Evolutionary conservation across 805 yeast genomes (phyloP).

Genomic region (Cyberlindnera amylophila): DNA sequence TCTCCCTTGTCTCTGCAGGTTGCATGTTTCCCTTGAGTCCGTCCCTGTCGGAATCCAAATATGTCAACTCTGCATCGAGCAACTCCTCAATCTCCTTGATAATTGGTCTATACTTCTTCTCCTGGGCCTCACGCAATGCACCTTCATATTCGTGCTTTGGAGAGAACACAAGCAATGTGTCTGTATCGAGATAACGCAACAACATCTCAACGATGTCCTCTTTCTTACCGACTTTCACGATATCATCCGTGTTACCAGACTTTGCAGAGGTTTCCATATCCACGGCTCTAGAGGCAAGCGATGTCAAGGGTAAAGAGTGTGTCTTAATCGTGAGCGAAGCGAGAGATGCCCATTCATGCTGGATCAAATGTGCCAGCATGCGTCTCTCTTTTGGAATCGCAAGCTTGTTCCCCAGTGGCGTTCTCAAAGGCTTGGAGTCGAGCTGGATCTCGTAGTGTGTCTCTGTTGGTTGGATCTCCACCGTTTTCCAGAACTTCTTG

Average conservation of each 20-base stretch:
- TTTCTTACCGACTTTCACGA: constrained; percentile 57
- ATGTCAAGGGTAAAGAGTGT: constrained; percentile 81
- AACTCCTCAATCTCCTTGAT: constrained; percentile 61
- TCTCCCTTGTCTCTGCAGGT: constrained; percentile 49
- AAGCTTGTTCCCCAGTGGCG: constrained; percentile 76
- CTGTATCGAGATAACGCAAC: constrained; percentile 88
- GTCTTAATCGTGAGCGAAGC: constrained; percentile 67
- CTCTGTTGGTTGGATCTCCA: constrained; percentile 35
- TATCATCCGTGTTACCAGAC: constrained; percentile 41
- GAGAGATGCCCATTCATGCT: constrained; percentile 84
- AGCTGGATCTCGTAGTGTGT: constrained; percentile 51
- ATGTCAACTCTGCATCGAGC: constrained; percentile 44
- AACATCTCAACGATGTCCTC: constrained; percentile 55
- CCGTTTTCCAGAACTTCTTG: constrained; percentile 79
- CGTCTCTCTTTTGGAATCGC: constrained; percentile 56
- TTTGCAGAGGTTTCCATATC: constrained; percentile 52
- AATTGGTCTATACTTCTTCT: constrained; percentile 70
- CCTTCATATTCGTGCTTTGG: constrained; percentile 84
- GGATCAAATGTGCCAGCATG: constrained; percentile 67
- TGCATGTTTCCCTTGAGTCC: constrained; percentile 84
- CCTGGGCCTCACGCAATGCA: constrained; percentile 71
- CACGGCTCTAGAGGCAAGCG: constrained; percentile 80
- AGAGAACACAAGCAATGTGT: constrained; percentile 83
- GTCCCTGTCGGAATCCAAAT: constrained; percentile 75
- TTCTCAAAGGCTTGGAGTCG: constrained; percentile 73